These are phyloP conservation scores for Cercophora scortea DNA, from an alignment of 495 filamentous ascomycete species.

Conservation along the genomic window DNA sequence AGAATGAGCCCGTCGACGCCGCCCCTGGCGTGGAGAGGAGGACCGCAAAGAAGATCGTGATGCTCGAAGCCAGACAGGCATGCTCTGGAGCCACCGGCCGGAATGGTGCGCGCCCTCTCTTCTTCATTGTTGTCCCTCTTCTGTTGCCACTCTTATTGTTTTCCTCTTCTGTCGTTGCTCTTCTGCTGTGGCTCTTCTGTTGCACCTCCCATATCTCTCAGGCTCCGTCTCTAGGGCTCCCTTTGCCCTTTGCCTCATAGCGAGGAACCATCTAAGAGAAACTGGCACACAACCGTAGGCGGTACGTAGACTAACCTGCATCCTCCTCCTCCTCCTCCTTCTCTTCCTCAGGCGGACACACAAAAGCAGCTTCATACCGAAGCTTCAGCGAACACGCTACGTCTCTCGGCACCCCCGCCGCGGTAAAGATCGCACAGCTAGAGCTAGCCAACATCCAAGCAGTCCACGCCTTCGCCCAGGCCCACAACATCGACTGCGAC, in stretches of 20 bases:
- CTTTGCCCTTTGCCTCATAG: not conserved
- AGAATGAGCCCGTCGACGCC: constrained; percentile 1
- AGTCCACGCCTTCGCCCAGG: constrained; percentile 44
- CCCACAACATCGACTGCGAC: constrained; percentile 46
- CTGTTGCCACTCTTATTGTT: no score
- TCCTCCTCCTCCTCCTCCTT: not conserved
- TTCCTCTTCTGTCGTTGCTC: no score
- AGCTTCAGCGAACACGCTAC: constrained; percentile 38
- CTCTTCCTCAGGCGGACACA: constrained; percentile 46
- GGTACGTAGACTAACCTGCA: not conserved
- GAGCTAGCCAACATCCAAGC: constrained; percentile 51
- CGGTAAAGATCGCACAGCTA: constrained; percentile 47
- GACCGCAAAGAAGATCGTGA: constrained; percentile 28
- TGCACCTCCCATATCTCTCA: no score
- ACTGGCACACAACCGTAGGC: not conserved
- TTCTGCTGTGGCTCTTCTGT: no score
- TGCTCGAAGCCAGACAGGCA: constrained; percentile 51
- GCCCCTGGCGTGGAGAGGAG: not conserved
- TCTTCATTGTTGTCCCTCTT: not conserved
- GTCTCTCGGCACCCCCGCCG: constrained; percentile 31
- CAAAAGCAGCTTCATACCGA: constrained; percentile 55
- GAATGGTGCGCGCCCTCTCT: constrained; percentile 39
- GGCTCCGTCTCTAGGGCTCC: no score
- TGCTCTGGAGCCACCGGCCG: constrained; percentile 54
- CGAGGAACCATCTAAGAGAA: not conserved